These are phyloP conservation scores for Amesomyces nigricolor DNA, from an alignment of 2,329 filamentous ascomycete species.

Conservation along the genomic window DNA sequence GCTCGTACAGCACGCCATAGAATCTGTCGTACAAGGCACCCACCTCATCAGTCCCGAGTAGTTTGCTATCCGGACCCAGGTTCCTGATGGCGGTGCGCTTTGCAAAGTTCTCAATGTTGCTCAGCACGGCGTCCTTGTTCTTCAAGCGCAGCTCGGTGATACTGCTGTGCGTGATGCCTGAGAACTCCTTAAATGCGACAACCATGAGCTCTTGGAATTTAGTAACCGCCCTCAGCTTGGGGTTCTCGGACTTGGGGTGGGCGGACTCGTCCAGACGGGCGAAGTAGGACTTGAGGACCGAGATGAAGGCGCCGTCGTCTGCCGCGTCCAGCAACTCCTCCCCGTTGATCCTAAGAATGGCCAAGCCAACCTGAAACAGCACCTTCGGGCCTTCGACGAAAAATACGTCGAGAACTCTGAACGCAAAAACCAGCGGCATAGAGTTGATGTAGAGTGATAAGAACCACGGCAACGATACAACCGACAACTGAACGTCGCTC, in stretches of 20 bases:
- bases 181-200: slow-evolving; percentile 97
- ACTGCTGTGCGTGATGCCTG: slow-evolving; percentile 86
- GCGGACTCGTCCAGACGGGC: slow-evolving; percentile 89
- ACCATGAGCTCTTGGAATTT: slow-evolving; percentile 98
- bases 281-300: slow-evolving; percentile 92
- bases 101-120: slow-evolving; percentile 94
- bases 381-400: slow-evolving; percentile 98
- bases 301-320: slow-evolving; percentile 95
- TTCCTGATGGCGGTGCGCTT: slow-evolving; percentile 96
- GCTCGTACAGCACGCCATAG: slow-evolving; percentile 85
- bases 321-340: slow-evolving; percentile 89
- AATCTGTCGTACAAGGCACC: slow-evolving; percentile 91
- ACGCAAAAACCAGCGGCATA: slow-evolving; percentile 97
- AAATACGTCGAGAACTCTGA: slow-evolving; percentile 93
- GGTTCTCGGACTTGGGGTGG: slow-evolving; percentile 90
- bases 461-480: slow-evolving; percentile 97
- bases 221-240: slow-evolving; percentile 88
- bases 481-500: slow-evolving; percentile 92
- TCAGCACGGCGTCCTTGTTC: slow-evolving; percentile 90
- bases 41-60: slow-evolving; percentile 77
- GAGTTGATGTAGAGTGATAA: slow-evolving; percentile 98
- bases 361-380: slow-evolving; percentile 90
- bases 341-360: slow-evolving; percentile 95
- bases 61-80: slow-evolving; percentile 90
- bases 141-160: slow-evolving; percentile 84